Conservation (phyloP, 148 eudicot species). For the Linanthus parryae region DNA sequence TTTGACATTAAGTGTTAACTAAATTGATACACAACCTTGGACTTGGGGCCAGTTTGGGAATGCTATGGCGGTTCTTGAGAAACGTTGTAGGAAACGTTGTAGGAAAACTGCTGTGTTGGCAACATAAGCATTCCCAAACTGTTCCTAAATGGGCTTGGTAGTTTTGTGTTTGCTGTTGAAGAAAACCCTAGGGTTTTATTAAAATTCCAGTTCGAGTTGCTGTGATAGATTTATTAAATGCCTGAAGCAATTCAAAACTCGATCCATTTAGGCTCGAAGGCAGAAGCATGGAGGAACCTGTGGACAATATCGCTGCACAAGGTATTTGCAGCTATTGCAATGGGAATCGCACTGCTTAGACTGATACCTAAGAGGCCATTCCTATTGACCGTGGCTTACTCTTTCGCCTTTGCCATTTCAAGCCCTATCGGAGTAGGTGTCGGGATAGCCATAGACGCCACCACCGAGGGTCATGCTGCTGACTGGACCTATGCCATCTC, state of each 20-base stretch:
- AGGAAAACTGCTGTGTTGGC: too few species aligned
- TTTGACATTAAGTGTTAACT: neutral
- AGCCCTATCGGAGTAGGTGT: slow-evolving; percentile 76
- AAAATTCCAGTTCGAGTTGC: too few species aligned
- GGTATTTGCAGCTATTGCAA: slow-evolving; percentile 65
- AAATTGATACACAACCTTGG: too few species aligned
- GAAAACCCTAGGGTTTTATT: too few species aligned
- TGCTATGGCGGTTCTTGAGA: too few species aligned
- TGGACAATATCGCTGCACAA: slow-evolving; percentile 84
- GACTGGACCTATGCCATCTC: slow-evolving; percentile 72
- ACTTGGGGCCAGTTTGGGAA: too few species aligned
- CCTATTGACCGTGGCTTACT: slow-evolving; percentile 34
- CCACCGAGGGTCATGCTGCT: slow-evolving; percentile 43
- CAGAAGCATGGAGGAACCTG: slow-evolving; percentile 73
- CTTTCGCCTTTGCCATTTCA: slow-evolving; percentile 75
- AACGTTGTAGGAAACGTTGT: too few species aligned
- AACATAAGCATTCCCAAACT: too few species aligned
- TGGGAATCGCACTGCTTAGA: slow-evolving; percentile 73
- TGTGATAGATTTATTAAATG: too few species aligned
- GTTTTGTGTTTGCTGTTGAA: too few species aligned
- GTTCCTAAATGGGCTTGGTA: too few species aligned
- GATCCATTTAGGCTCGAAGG: slow-evolving; percentile 41
- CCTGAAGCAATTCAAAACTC: too few species aligned
- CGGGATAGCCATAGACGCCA: slow-evolving; percentile 68
- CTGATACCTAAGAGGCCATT: slow-evolving; percentile 82